Base-by-base conservation (phyloP, 495 filamentous ascomycete species). In the Aspergillus nanangensis region DNA sequence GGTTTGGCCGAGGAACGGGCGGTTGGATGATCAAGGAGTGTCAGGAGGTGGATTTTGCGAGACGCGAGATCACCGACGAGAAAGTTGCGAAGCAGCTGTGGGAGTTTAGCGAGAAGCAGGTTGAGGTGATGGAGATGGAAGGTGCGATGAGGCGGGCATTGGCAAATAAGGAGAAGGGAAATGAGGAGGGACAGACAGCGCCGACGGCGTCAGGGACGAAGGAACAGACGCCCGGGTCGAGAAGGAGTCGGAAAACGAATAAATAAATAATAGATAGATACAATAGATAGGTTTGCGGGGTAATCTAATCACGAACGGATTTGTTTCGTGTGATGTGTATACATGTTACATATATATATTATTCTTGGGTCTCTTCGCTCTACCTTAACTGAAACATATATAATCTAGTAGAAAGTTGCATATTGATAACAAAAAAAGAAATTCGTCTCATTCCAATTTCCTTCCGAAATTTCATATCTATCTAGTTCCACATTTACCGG, bases 21-120 rank as follows among this genome's bases (percentile, higher is more conserved):
- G 80, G 77, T 29, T 71, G 71, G 60, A 59, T 92, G 53, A 69
- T 97, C 51, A 96, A 95, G 70, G 93, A 99, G 63, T 96, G 92
- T 57, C 78, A 77, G 40, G 81, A 88, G 65, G 72, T 89, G 17
- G 77, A 81, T 56, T 86, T 75, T 53, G 76, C 80, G 45, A 72
- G 85, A 50, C 67, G 62, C n/a, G 88, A 94, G 55, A 73, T 97
- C n/a, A 72, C 72, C 39, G 83, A 94, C 59, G 88, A 93, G 52
- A 77, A 75, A 37, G 62, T 84, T 33, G 90, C 87, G 35, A 90
- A 88, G 73, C 75, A 81, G 61, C 70, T 98, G 35, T 97, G 93
- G 93, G 78, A 89, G 63, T 75, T 82, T 35, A 94, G 87, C 59
- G 93, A 95, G 69, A 82, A 80, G 65, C 80, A 90, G 58, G 83